phyloP scores from a whole-genome alignment of 2,329 filamentous ascomycete species.

The Cyanodermella asteris region DNA sequence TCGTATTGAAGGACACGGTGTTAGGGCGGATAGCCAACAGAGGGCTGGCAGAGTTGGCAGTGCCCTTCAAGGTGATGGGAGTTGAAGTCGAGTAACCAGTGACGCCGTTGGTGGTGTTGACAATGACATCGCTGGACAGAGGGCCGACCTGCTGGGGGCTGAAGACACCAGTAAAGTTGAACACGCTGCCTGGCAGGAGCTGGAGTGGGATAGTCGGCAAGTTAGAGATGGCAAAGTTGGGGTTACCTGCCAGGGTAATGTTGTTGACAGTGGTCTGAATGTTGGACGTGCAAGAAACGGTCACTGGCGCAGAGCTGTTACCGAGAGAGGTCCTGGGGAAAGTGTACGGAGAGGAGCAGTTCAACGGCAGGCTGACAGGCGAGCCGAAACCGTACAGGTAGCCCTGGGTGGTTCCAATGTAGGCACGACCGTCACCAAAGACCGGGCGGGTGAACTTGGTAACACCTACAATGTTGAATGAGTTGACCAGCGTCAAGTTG shows the following conservation, averaged over 20 bases:
- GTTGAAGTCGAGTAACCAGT: constrained; percentile 26
- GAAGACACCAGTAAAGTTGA: constrained; percentile 25
- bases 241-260: constrained; percentile 16
- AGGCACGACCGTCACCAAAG: constrained; percentile 34
- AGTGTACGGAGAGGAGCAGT: constrained; percentile 27
- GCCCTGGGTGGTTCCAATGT: constrained; percentile 30
- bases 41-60: constrained; percentile 23
- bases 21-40: constrained; percentile 27
- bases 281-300: constrained; percentile 27
- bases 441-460: constrained; percentile 36
- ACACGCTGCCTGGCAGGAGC: constrained; percentile 17
- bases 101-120: constrained; percentile 26
- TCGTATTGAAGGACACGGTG: constrained; percentile 27
- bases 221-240: constrained; percentile 17
- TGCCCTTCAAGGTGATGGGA: constrained; percentile 26
- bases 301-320: constrained; percentile 12
- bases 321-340: constrained; percentile 26
- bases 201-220: constrained; percentile 13
- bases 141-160: constrained; percentile 25
- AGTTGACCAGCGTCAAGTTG: constrained; percentile 24
- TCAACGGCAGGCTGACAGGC: constrained; percentile 30
- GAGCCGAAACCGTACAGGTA: constrained; percentile 34
- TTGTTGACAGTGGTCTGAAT: constrained; percentile 21
- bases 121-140: constrained; percentile 24
- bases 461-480: constrained; percentile 28